Evolutionary conservation across 73 alveolate genomes (phyloP), one percentile per base, ranked within the genome.

Genomic region (Paramecium sexaurelia): DNA sequence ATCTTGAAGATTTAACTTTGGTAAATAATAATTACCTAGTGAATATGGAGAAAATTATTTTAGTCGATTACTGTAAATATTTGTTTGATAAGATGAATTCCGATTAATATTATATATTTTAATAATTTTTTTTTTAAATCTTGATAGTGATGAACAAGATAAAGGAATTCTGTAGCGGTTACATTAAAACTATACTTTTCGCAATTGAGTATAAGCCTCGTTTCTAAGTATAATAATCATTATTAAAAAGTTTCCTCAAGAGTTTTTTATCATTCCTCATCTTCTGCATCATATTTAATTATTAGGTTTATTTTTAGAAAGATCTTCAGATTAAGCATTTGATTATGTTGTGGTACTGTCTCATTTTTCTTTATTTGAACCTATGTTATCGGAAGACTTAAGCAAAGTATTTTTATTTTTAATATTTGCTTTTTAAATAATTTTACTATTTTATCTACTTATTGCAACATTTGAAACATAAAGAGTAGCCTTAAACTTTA

Each of bases 111-210:
- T 1, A 51, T 51, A 51, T 51, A 51, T 51, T 51, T 51, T 51
- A 51, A 51, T 51, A 51, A 51, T 15, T 51, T 51, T 15, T 51
- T 51, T 51, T 51, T 51, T 51, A 51, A 51, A 51, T 51, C 33
- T 51, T 51, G 67, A 51, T n/a, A 51, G 32, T n/a, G 67, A 51
- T 51, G 67, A 51, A 51, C 29, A 51, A 51, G 15, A 51, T 51
- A 51, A 51, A 51, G 29, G 67, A 73, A 15, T 73, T 73, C 17
- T 32, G 57, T 29, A 73, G 87, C 19, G 87, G 87, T 32, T 73
- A 73, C 87, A 73, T 73, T 41, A 73, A 73, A 35, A 73, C 87
- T 19, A 73, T 73, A 35, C 19, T 73, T 33, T 73, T 73, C 19
- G 87, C 87, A 2, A 73, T 73, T n/a, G 87, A 73, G 45, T 73